These are phyloP conservation scores for Populus hybrid DNA, from an alignment of 441 rosid species.

Conservation along the genomic window DNA sequence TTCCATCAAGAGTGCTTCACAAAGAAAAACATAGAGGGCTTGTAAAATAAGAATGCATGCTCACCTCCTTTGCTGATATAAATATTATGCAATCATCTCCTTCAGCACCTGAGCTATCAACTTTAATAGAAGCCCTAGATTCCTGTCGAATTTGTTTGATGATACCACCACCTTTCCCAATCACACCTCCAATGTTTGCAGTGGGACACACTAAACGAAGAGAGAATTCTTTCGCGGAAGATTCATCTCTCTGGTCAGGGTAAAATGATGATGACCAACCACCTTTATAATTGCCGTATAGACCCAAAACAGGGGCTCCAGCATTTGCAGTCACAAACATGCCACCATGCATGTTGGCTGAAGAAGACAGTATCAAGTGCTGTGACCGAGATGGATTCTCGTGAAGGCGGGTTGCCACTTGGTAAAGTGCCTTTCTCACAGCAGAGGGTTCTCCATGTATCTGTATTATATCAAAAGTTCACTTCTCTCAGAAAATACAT, in stretches of 20 bases:
- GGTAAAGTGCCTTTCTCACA: slow-evolving; percentile 79
- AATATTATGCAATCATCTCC: slow-evolving; percentile 83
- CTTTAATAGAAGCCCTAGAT: slow-evolving; percentile 77
- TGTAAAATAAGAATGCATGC: neutral
- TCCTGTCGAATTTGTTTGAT: slow-evolving; percentile 93
- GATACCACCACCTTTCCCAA: slow-evolving; percentile 83
- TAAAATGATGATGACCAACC: slow-evolving; percentile 73
- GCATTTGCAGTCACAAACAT: slow-evolving; percentile 45
- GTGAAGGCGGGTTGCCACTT: slow-evolving; percentile 84
- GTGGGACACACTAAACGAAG: slow-evolving; percentile 78
- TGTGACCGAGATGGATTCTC: slow-evolving; percentile 92
- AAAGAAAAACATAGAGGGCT: neutral
- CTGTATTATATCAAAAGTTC: slow-evolving; percentile 32
- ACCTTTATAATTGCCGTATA: slow-evolving; percentile 82
- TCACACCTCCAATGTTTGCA: slow-evolving; percentile 81
- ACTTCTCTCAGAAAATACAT: neutral
- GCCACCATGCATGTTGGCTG: slow-evolving; percentile 42
- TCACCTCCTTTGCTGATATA: slow-evolving; percentile 86
- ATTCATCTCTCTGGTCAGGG: slow-evolving; percentile 76
- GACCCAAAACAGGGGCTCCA: slow-evolving; percentile 59
- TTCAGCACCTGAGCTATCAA: slow-evolving; percentile 79
- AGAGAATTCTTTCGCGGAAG: slow-evolving; percentile 68
- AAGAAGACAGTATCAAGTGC: slow-evolving; percentile 64
- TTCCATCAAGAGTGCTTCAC: neutral
- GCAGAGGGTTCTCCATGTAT: slow-evolving; percentile 77